Percentiles rank a stretch among this genome's conserved stretches.
Conservation (phyloP, 345 rosid genomes). For the Lenwebbia sp. region DNA sequence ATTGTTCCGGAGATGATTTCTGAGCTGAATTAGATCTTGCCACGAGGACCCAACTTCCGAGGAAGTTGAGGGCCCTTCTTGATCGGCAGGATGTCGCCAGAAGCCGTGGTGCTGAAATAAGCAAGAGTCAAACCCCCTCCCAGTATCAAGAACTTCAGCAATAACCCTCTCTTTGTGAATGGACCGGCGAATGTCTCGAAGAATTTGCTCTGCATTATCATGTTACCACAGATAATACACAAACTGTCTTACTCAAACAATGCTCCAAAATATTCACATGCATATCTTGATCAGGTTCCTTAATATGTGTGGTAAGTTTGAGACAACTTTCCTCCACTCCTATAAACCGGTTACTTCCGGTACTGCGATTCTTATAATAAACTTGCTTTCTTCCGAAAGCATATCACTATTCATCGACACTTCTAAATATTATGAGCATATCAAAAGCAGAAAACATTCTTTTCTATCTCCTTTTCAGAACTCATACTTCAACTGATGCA, state of each 20-base stretch:
- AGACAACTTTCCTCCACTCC: neutral
- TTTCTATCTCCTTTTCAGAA: neutral
- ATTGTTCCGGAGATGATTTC: neutral
- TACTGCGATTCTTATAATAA: neutral
- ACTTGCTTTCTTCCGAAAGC: neutral
- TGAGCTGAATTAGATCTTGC: conserved; percentile 49
- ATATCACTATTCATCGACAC: neutral
- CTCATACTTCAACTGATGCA: neutral
- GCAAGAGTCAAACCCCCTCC: conserved; percentile 79
- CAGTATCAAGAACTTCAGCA: conserved; percentile 86
- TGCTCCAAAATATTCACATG: neutral
- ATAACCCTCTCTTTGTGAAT: conserved; percentile 87
- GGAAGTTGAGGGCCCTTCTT: conserved; percentile 90
- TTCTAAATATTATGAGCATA: neutral
- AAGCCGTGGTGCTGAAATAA: conserved; percentile 51
- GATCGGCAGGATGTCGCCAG: conserved; percentile 76
- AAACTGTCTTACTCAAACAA: neutral
- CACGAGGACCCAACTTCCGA: conserved; percentile 86
- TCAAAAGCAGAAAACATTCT: neutral
- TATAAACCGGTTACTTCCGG: too few species aligned
- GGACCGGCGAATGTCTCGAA: conserved; percentile 90
- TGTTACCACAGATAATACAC: neutral
- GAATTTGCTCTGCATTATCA: conserved; percentile 79
- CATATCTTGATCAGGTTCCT: neutral
- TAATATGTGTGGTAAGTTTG: neutral